phyloP scores from a whole-genome alignment of 169 alveolate genomes.

The Babesia microti region DNA sequence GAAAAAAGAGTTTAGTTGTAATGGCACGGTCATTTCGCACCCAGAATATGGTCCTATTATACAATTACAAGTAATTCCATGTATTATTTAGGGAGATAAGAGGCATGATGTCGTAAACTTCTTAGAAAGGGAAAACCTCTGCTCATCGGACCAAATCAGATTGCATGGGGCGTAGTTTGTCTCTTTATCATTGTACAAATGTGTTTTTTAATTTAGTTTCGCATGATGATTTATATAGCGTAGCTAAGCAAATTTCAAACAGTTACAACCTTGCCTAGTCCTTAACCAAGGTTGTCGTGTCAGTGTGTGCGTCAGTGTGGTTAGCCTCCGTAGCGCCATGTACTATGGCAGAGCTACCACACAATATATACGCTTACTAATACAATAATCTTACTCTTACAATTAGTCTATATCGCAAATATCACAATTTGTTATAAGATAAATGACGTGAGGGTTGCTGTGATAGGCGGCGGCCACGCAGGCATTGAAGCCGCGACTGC shows the following conservation, averaged over 20 bases:
- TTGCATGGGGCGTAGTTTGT: conserved; percentile 75
- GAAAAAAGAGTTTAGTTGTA: conserved; percentile 82
- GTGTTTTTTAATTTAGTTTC: background rate
- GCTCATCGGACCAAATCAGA: conserved; percentile 73
- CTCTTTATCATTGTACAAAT: background rate
- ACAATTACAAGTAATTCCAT: conserved; percentile 71
- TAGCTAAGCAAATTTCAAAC: no score
- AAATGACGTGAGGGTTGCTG: no score
- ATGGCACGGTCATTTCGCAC: conserved; percentile 84
- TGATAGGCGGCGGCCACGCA: conserved; percentile 89
- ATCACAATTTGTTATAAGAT: no score
- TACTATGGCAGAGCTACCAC: conserved; percentile 3
- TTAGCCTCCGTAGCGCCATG: background rate
- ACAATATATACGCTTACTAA: background rate
- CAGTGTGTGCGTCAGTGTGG: no score
- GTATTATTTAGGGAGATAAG: conserved; percentile 57
- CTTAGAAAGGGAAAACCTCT: conserved; percentile 74
- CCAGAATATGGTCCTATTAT: conserved; percentile 81
- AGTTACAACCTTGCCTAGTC: no score
- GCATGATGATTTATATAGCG: no score
- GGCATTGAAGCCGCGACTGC: conserved; percentile 87
- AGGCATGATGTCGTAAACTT: conserved; percentile 77
- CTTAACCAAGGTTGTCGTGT: no score
- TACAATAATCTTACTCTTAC: background rate
- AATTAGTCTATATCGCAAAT: no score